Conservation (phyloP, 306 rosid genomes). For the Sophora flavescens region DNA sequence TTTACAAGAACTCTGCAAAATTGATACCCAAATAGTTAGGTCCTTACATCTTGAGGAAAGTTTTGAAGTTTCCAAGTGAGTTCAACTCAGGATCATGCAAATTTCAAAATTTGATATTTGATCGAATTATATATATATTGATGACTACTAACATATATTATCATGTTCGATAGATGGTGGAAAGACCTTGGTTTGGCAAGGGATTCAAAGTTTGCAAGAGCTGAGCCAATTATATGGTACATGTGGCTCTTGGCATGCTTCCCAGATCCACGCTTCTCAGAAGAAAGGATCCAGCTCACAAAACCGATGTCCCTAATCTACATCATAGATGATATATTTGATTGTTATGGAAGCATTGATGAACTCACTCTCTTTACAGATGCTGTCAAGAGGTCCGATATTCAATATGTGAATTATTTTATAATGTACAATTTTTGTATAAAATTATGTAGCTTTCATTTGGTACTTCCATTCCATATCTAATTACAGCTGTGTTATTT, state of each 20-base stretch:
- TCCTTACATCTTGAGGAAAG: slow-evolving; percentile 53
- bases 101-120: neutral
- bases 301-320: slow-evolving; percentile 64
- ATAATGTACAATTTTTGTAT: neutral
- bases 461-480: neutral
- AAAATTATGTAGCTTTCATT: neutral
- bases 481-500: too few species aligned
- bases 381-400: slow-evolving; percentile 55
- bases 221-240: slow-evolving; percentile 74
- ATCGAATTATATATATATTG: neutral
- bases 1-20: slow-evolving; percentile 45
- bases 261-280: slow-evolving; percentile 53
- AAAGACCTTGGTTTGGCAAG: slow-evolving; percentile 54
- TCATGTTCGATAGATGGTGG: slow-evolving; percentile 65
- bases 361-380: slow-evolving; percentile 63
- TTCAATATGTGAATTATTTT: too few species aligned
- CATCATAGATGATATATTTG: slow-evolving; percentile 68
- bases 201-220: slow-evolving; percentile 53
- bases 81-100: neutral
- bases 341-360: slow-evolving; percentile 52
- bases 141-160: neutral
- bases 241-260: slow-evolving; percentile 62
- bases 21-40: slow-evolving; percentile 45
- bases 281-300: slow-evolving; percentile 61
- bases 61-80: slow-evolving; percentile 50